These are phyloP conservation scores for Scedosporium minutisporum DNA, from an alignment of 2,329 filamentous ascomycete species.

Conservation along the genomic window DNA sequence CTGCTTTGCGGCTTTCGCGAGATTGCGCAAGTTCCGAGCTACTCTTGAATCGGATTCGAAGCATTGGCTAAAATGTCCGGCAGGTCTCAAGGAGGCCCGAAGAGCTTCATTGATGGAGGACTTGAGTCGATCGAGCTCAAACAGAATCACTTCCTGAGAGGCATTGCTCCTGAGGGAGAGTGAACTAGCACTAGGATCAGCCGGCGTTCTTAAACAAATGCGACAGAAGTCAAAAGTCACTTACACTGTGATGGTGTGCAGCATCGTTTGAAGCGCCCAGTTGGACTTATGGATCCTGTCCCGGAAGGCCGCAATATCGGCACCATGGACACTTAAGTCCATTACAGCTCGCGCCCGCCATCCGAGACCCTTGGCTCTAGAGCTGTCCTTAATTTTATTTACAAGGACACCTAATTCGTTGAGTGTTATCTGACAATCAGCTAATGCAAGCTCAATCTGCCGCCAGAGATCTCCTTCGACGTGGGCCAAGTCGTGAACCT, in stretches of 20 bases:
- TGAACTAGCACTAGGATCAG: slow-evolving; percentile 2
- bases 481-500: slow-evolving; percentile 12
- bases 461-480: slow-evolving; percentile 15
- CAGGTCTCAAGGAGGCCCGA: slow-evolving; percentile 5
- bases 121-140: slow-evolving; percentile 12
- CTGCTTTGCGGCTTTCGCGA: slow-evolving; percentile 14
- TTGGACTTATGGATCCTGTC: slow-evolving; percentile 19
- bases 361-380: slow-evolving; percentile 1
- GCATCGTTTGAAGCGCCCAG: slow-evolving; percentile 17
- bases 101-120: slow-evolving; percentile 13
- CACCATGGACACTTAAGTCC: slow-evolving; percentile 12
- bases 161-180: slow-evolving; percentile 12
- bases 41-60: slow-evolving; percentile 10
- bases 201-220: neutral
- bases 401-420: slow-evolving; percentile 12
- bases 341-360: slow-evolving; percentile 10
- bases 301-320: slow-evolving; percentile 12
- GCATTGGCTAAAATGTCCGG: neutral
- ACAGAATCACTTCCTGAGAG: slow-evolving; percentile 12
- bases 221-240: neutral
- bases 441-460: slow-evolving; percentile 14
- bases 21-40: slow-evolving; percentile 13
- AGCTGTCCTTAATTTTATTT: slow-evolving; percentile 5
- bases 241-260: slow-evolving; percentile 16
- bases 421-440: slow-evolving; percentile 13